Percentiles rank a stretch among this genome's conserved stretches.
Conservation (phyloP, 2,329 filamentous ascomycete genomes). For the Neopestalotiopsis clavispora region DNA sequence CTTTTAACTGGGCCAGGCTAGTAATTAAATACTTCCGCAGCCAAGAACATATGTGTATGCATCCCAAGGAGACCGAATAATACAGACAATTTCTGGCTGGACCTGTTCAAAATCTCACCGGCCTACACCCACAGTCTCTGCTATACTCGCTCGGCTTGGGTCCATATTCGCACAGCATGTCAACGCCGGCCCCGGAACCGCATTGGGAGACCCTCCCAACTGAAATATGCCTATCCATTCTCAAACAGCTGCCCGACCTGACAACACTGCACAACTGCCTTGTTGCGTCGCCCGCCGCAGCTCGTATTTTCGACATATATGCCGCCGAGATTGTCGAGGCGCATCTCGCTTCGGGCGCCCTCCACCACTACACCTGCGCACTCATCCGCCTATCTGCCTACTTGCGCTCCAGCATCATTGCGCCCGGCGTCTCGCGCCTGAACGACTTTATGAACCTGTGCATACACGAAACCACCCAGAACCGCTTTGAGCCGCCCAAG, state of each 20-base stretch:
- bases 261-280: neutral
- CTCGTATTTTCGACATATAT: neutral
- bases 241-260: neutral
- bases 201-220: neutral
- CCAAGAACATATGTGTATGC: too few species aligned
- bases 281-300: neutral
- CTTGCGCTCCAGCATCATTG: neutral
- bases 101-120: too few species aligned
- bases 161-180: too few species aligned
- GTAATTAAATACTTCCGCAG: too few species aligned
- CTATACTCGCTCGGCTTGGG: too few species aligned
- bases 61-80: too few species aligned
- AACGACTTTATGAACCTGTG: neutral
- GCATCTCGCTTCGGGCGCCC: neutral
- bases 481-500: neutral
- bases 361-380: neutral
- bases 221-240: neutral
- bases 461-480: neutral
- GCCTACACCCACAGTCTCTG: too few species aligned
- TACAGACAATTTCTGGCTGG: too few species aligned
- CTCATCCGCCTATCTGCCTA: neutral
- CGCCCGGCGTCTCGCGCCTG: neutral
- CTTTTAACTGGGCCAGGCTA: too few species aligned
- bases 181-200: neutral
- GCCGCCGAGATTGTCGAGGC: slow-evolving; percentile 4